Evolutionary conservation across 768 basidiomycete species (phyloP).

Genomic region (Rossbeevera mucosa): DNA sequence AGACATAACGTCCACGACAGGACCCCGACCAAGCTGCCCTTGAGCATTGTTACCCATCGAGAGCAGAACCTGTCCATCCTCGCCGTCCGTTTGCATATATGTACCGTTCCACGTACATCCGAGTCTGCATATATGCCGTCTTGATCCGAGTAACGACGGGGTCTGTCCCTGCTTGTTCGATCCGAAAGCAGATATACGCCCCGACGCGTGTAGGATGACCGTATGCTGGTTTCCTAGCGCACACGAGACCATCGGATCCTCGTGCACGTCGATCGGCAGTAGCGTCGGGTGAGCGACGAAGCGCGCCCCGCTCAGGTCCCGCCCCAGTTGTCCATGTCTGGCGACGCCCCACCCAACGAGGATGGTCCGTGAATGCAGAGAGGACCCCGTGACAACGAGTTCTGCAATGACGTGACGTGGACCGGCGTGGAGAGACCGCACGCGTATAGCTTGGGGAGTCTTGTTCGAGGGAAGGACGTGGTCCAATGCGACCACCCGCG

Average conservation of each 20-base stretch:
- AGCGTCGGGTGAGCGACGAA: constrained; percentile 22
- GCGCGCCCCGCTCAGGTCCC: constrained; percentile 11
- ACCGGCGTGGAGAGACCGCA: constrained; percentile 54
- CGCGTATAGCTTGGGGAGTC: constrained; percentile 31
- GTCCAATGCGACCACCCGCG: constrained; percentile 12
- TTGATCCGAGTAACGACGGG: constrained; percentile 30
- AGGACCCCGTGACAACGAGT: constrained; percentile 24
- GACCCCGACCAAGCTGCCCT: constrained; percentile 60
- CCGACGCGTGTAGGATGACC: constrained; percentile 41
- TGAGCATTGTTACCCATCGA: constrained; percentile 52
- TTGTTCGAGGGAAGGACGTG: constrained; percentile 33
- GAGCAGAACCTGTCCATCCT: constrained; percentile 30
- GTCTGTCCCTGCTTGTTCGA: constrained; percentile 71
- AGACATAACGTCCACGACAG: neutral
- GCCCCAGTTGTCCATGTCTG: constrained; percentile 81
- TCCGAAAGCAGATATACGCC: constrained; percentile 51
- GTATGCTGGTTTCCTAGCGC: constrained; percentile 54
- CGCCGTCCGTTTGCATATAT: constrained; percentile 38
- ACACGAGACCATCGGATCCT: constrained; percentile 32
- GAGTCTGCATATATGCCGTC: constrained; percentile 31
- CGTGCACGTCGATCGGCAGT: constrained; percentile 30
- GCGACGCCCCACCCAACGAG: constrained; percentile 80
- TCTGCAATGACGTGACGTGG: constrained; percentile 55
- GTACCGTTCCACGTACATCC: constrained; percentile 82
- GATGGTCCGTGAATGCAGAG: constrained; percentile 19